Percentiles rank a stretch among this genome's conserved stretches.
Evolutionary conservation across 2,329 filamentous ascomycete genomes (phyloP).

Genomic region (Pyrenophora graminea): DNA sequence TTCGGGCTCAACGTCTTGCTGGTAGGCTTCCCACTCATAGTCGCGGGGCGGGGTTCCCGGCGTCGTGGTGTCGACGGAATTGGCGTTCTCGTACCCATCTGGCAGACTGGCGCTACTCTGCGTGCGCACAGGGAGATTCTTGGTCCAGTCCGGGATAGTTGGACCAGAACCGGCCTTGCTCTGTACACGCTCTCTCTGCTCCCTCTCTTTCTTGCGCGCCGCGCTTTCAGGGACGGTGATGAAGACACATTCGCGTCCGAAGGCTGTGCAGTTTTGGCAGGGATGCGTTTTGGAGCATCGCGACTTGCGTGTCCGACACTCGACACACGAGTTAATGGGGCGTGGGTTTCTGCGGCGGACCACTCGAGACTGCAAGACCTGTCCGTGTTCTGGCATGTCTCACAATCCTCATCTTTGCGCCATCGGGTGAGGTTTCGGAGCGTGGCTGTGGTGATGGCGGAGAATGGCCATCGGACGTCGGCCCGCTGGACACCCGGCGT

Average conservation of each 20-base stretch:
- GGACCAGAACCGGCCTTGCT: slow-evolving; percentile 34
- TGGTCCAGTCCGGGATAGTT: slow-evolving; percentile 42
- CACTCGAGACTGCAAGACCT: slow-evolving; percentile 45
- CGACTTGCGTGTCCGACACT: slow-evolving; percentile 46
- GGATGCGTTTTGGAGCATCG: slow-evolving; percentile 47
- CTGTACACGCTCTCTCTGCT: slow-evolving; percentile 38
- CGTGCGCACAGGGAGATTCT: slow-evolving; percentile 42
- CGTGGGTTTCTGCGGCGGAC: slow-evolving; percentile 46
- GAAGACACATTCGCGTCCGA: slow-evolving; percentile 46
- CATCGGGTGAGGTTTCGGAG: slow-evolving; percentile 29
- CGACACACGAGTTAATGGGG: slow-evolving; percentile 47
- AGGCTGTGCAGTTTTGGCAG: slow-evolving; percentile 47
- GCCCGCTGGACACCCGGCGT: slow-evolving; percentile 17
- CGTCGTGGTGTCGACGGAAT: slow-evolving; percentile 40
- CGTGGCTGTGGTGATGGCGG: slow-evolving; percentile 22
- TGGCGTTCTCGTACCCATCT: slow-evolving; percentile 36
- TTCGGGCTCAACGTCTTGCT: slow-evolving; percentile 46
- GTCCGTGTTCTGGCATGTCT: slow-evolving; percentile 45
- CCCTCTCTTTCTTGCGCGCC: slow-evolving; percentile 44
- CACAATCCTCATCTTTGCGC: slow-evolving; percentile 37
- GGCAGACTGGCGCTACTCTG: slow-evolving; percentile 30
- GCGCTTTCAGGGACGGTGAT: slow-evolving; percentile 46
- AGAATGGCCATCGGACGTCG: slow-evolving; percentile 24
- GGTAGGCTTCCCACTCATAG: slow-evolving; percentile 47
- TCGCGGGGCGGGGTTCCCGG: slow-evolving; percentile 45